Conservation (phyloP, 371 early-diverging fungal species). For the Mortierella polycephala region DNA sequence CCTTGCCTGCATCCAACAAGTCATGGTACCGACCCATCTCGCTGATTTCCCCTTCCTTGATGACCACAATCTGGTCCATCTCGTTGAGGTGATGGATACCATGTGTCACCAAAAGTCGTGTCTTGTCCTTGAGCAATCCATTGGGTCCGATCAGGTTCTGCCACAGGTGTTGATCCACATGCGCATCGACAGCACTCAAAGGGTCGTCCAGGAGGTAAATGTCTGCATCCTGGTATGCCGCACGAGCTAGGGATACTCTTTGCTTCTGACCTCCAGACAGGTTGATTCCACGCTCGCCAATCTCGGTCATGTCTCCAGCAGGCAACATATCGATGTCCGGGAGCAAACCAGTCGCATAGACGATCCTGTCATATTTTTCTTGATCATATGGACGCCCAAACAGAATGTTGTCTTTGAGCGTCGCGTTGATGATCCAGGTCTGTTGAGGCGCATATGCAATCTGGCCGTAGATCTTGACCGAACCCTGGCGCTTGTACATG, state of each 20-base stretch:
- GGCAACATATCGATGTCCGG: conserved; percentile 74
- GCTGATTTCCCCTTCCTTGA: conserved; percentile 65
- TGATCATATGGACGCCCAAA: conserved; percentile 67
- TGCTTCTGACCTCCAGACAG: conserved; percentile 68
- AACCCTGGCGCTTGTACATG: conserved; percentile 44
- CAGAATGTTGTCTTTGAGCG: conserved; percentile 72
- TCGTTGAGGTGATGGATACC: conserved; percentile 54
- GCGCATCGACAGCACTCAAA: conserved; percentile 81
- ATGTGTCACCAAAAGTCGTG: conserved; percentile 60
- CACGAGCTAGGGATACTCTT: conserved; percentile 63
- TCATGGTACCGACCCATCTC: conserved; percentile 66
- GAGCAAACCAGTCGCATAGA: conserved; percentile 59
- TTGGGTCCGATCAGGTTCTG: conserved; percentile 59
- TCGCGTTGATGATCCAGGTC: conserved; percentile 75
- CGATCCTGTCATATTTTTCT: conserved; percentile 59
- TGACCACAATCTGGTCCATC: conserved; percentile 63
- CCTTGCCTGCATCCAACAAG: conserved; percentile 55
- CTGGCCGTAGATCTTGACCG: conserved; percentile 32
- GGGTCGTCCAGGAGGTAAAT: conserved; percentile 80
- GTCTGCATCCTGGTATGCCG: conserved; percentile 71
- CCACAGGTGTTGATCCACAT: conserved; percentile 64
- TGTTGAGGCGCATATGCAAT: conserved; percentile 70
- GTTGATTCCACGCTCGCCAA: conserved; percentile 65
- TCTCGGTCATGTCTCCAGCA: conserved; percentile 70
- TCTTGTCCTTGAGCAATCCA: conserved; percentile 69